These are phyloP conservation scores for Wickerhamiella pararugosa DNA, from an alignment of 1,139 yeast species.

Conservation along the genomic window DNA sequence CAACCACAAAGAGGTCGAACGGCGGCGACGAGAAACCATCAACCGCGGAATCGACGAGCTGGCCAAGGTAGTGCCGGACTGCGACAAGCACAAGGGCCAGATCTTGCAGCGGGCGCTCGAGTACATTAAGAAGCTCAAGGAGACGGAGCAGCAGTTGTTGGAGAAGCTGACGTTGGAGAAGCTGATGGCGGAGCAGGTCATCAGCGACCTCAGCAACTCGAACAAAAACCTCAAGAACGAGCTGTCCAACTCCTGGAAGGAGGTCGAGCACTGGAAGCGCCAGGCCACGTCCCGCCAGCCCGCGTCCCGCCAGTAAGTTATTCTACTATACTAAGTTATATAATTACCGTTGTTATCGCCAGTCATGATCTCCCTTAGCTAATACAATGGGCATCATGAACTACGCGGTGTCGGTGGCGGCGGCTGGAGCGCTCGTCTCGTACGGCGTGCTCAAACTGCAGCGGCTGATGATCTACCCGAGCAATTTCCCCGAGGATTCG, in stretches of 20 bases:
- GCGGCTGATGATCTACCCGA: conserved; percentile 60
- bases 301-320: too few species aligned
- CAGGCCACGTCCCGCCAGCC: conserved; percentile 12
- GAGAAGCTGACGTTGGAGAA: conserved; percentile 94
- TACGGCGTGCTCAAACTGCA: conserved; percentile 35
- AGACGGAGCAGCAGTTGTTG: conserved; percentile 70
- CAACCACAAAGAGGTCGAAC: conserved; percentile 94
- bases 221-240: conserved; percentile 70
- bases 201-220: conserved; percentile 59
- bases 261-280: conserved; percentile 67
- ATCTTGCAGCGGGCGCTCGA: conserved; percentile 79
- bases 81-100: conserved; percentile 85
- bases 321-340: too few species aligned
- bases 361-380: too few species aligned
- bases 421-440: neutral
- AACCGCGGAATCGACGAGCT: conserved; percentile 78
- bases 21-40: conserved; percentile 87
- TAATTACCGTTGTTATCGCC: too few species aligned
- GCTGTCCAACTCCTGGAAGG: conserved; percentile 83
- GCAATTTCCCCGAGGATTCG: conserved; percentile 58
- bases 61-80: conserved; percentile 69
- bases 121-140: conserved; percentile 75
- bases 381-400: too few species aligned
- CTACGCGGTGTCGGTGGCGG: neutral
- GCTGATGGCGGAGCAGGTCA: conserved; percentile 79